Evolutionary conservation across 805 yeast species (phyloP).

Genomic region (Saccharomycopsis schoenii): DNA sequence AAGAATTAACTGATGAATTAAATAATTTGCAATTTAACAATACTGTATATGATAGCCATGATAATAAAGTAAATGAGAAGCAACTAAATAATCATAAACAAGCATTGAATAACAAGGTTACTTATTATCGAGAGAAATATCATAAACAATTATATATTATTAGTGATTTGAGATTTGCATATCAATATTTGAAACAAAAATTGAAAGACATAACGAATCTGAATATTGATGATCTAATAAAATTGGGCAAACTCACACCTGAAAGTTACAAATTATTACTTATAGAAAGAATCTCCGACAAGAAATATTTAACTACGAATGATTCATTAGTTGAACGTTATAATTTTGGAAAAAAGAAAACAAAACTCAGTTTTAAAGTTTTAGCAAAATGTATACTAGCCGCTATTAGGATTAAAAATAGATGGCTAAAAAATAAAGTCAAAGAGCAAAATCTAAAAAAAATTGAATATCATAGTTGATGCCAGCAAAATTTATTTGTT

Average conservation of each 20-base stretch:
- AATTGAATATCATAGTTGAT: background rate
- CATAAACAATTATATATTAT: slow-evolving; percentile 14
- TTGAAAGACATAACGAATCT: slow-evolving; percentile 23
- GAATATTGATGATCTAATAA: slow-evolving; percentile 22
- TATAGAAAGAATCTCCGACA: background rate
- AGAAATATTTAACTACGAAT: background rate
- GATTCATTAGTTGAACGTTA: background rate
- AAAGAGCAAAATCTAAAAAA: slow-evolving; percentile 1
- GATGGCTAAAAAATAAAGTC: slow-evolving; percentile 16
- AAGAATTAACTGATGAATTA: background rate
- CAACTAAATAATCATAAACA: background rate
- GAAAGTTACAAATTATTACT: slow-evolving; percentile 15
- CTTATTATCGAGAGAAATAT: slow-evolving; percentile 15
- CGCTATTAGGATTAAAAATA: slow-evolving; percentile 21
- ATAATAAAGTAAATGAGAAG: background rate
- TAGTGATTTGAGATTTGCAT: slow-evolving; percentile 26
- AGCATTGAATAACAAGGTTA: slow-evolving; percentile 1
- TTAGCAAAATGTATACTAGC: slow-evolving; percentile 25
- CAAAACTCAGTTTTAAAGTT: slow-evolving; percentile 18
- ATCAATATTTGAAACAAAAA: slow-evolving; percentile 23
- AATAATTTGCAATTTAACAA: background rate
- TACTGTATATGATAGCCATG: background rate
- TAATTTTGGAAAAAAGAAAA: background rate
- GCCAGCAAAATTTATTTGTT: no score
- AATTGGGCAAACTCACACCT: slow-evolving; percentile 24